Percentiles rank a stretch among this genome's conserved stretches.
phyloP scores from a whole-genome alignment of 768 basidiomycete genomes.

The Hygrocybe punicea region DNA sequence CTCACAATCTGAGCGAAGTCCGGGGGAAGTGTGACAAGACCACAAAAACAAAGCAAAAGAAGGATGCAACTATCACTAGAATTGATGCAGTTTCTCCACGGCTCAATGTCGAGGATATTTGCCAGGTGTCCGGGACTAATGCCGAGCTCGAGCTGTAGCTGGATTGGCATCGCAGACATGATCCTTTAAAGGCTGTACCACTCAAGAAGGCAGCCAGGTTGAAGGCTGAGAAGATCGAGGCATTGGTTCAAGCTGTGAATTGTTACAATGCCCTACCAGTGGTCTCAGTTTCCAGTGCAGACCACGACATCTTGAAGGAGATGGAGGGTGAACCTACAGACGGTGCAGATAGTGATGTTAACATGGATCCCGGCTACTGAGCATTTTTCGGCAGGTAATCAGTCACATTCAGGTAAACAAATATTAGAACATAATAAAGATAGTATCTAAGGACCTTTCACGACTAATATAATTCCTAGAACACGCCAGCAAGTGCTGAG shows the following conservation, averaged over 20 bases:
- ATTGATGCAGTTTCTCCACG: not conserved
- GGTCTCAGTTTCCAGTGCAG: too few relatives aligned
- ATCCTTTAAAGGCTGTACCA: not conserved
- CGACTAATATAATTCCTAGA: not conserved
- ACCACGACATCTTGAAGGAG: too few relatives aligned
- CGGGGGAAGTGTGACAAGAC: not conserved
- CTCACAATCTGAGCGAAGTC: not conserved
- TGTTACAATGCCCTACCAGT: too few relatives aligned
- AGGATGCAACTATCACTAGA: not conserved
- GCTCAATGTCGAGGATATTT: not conserved
- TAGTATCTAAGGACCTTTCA: not conserved
- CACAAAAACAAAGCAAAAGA: not conserved
- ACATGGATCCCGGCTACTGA: too few relatives aligned
- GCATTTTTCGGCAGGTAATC: too few relatives aligned
- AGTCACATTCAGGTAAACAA: too few relatives aligned
- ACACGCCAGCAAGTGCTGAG: conserved; percentile 20
- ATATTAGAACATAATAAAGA: too few relatives aligned
- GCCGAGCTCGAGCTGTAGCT: not conserved
- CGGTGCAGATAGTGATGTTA: too few relatives aligned
- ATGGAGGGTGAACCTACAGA: too few relatives aligned
- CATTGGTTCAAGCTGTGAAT: not conserved
- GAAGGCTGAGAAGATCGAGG: not conserved
- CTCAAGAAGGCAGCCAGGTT: not conserved
- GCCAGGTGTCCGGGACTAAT: too few relatives aligned
- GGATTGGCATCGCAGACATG: not conserved